Evolutionary conservation across 2,329 filamentous ascomycete species (phyloP), one percentile per base, ranked within the genome.

Genomic region (Fusarium luffae): DNA sequence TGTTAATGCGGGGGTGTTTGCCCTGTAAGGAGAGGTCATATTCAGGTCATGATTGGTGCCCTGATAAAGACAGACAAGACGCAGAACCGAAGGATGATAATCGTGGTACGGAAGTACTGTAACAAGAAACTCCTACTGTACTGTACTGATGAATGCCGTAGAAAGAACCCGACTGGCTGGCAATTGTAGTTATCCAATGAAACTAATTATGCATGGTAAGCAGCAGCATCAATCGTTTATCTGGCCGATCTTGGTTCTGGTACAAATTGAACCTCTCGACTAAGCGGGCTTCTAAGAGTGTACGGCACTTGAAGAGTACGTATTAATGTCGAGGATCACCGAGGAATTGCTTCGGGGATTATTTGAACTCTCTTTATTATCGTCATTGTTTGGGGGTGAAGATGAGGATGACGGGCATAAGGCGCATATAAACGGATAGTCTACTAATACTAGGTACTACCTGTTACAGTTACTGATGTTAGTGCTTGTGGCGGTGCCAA

Each of bases 1-100:
- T 30, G 34, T 21, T 44, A 50, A 44, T 59, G 61, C 61, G 61
- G 63, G 63, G 62, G 63, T 51, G 49, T 47, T 34, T n/a, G 23
- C 5, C 11, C 25, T 28, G 44, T 28, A 23, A 44, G 41, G 32
- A 28, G 51, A 63, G 44, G 30, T 37, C 13, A 14, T 14, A 13
- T 46, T 27, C 32, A 47, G 40, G 34, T 16, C 25, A 23, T 64
- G 46, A 64, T 64, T 63, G 61, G 61, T 51, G 50, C 43, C 37
- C 30, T 51, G 59, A 37, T 46, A 25, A 25, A 58, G 25, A 41
- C 46, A 41, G 28, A 19, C 28, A 19, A n/a, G 23, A 43, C 27
- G 27, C 41, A 43, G 46, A 46, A 60, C 14, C 14, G 34, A 37
- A 37, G 34, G 34, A n/a, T 19, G 41, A 30, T 40, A 27, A 40